Conservation (phyloP, 495 filamentous ascomycete species). For the Tricharina praecox region DNA sequence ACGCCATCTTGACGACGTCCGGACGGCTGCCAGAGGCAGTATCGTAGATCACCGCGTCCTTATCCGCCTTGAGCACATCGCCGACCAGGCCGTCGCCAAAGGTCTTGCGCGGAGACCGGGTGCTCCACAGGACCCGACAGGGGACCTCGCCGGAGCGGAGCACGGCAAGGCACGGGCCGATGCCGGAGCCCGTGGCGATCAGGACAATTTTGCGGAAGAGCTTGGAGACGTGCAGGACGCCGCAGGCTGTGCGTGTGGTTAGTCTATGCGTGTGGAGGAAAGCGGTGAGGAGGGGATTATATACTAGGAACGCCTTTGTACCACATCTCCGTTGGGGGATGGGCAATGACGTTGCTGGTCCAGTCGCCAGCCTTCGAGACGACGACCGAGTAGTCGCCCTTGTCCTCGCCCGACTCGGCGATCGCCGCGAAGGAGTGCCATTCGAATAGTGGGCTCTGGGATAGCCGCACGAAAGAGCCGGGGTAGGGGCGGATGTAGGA, state of each 20-base stretch:
- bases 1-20: conserved; percentile 41
- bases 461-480: conserved; percentile 34
- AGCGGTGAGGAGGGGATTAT: neutral
- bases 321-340: conserved; percentile 44
- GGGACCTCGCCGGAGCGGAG: conserved; percentile 30
- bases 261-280: conserved; percentile 27
- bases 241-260: conserved; percentile 40
- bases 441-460: conserved; percentile 47
- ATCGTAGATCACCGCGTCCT: conserved; percentile 35
- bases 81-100: conserved; percentile 33
- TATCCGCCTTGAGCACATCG: conserved; percentile 31
- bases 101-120: conserved; percentile 30
- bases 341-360: conserved; percentile 47
- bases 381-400: conserved; percentile 49
- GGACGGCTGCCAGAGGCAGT: conserved; percentile 32
- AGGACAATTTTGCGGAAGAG: conserved; percentile 53
- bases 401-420: conserved; percentile 29
- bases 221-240: conserved; percentile 54
- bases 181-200: conserved; percentile 71
- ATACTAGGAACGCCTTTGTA: conserved; percentile 30
- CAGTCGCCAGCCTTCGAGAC: conserved; percentile 76
- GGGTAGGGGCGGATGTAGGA: conserved; percentile 34
- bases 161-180: conserved; percentile 48
- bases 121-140: conserved; percentile 37
- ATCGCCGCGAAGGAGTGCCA: conserved; percentile 75